Evolutionary conservation across 768 basidiomycete genomes (phyloP), one percentile per base, ranked within the genome.

Genomic region (Boletus vinaceobasis): DNA sequence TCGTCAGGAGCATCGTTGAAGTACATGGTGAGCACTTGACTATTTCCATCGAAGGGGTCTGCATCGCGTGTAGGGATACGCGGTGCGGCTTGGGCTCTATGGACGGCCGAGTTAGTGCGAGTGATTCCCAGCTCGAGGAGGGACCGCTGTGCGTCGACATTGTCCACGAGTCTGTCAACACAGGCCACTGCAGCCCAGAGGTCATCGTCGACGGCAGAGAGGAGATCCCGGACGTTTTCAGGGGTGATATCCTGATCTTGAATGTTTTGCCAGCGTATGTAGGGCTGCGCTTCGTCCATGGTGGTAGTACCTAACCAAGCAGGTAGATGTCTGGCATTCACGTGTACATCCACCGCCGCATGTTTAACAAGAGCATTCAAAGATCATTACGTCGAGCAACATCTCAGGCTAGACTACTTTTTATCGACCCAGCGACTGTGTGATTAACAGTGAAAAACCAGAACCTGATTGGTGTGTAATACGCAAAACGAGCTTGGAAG

Each of bases 111-210:
- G 35, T 73, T 65, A 7, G 86, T 87, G 60, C 88, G 79, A 58
- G 79, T 64, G 44, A 93, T 71, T 9, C 88, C 93, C 27, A 84
- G 67, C 36, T 82, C 74, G 26, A 92, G 75, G 29, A 93, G 73
- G 9, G 74, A 73, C 48, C 76, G 76, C 59, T 91, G 85, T 14
- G 82, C 69, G 50, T 66, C 67, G 21, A 77, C 71, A 65, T 84
- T 75, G 57, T 86, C 75, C n/a, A 87, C 72, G 26, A 87, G 69
- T 53, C 86, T 77, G 72, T 91, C 89, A 26, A 77, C 73, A 61
- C 83, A 87, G 3, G 90, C 88, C n/a, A 86, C 82, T 36, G 79
- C 79, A 15, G 85, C 86, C 90, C 90, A 93, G 9, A 85, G 71
- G 68, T 93, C 87, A 62, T 92, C 84, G 39, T 74, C 70, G 38